Evolutionary conservation across 108 stramenopile genomes (phyloP), one percentile per base, ranked within the genome.

Genomic region (Aurantiochytrium sp.): DNA sequence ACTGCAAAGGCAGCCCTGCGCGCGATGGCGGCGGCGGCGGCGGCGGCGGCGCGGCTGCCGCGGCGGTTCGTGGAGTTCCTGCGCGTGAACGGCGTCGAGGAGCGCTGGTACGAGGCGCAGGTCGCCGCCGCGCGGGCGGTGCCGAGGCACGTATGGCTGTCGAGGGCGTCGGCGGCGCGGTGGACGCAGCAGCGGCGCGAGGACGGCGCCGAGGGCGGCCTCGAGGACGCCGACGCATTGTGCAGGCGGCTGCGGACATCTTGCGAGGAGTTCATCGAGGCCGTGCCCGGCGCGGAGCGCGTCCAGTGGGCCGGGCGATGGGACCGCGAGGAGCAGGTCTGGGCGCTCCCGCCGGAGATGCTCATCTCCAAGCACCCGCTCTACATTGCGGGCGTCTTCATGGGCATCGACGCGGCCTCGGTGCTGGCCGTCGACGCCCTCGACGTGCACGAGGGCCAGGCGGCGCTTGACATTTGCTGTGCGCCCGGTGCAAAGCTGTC

Each of bases 401-500:
- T 48, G 45, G 73, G 73, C 36, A 12, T 81, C 6, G 73, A 81
- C 30, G 73, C 73, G 19, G 73, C 73, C 36, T 81, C 73, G 42
- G 45, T 81, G 10, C 2, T 81, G n/a, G 73, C 73, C 12, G 73
- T 81, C n/a, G 73, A 81, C 12, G 73, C 73, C 3, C 73, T 81
- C 45, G 73, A 48, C 73, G 42, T 81, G 17, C 39, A 24, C 17
- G 24, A 22, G 21, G 73, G 73, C 24, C 39, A 48, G 17, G 73
- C 73, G 8, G 73, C 39, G n/a, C 73, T 81, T 1, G 73, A 81
- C 3, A n/a, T 81, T n/a, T 81, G 73, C 24, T 81, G 73, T 48
- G 73, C 73, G 42, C 73, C 73, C 50, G 73, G 73, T 15, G 73
- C 73, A 48, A 81, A 81, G 45, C 45, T 81, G 42, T 48, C 27